Conservation (phyloP, 1,284 basidiomycete genomes). For the Ustilago sp. region DNA sequence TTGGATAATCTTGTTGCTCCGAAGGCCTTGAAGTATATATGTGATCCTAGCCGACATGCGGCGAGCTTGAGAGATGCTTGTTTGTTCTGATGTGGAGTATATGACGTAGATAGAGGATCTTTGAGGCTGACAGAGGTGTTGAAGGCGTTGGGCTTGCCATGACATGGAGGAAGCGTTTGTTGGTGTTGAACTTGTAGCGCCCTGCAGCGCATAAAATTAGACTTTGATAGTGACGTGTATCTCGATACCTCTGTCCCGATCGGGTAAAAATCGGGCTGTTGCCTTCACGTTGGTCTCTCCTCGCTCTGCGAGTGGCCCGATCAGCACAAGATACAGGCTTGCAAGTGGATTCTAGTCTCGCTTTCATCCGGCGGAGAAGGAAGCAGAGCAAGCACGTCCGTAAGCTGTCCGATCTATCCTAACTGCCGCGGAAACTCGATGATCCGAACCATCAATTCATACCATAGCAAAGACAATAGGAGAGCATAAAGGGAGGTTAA, state of each 20-base stretch:
- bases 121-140: background rate
- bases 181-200: conserved; percentile 3
- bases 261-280: background rate
- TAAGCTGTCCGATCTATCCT: background rate
- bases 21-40: background rate
- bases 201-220: conserved; percentile 3
- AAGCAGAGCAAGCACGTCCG: background rate
- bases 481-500: no score
- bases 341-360: no score
- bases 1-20: background rate
- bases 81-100: background rate
- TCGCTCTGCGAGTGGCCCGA: no score
- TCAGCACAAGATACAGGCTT: no score
- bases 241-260: background rate
- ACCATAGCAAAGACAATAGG: no score
- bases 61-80: background rate
- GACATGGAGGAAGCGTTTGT: background rate
- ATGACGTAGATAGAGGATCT: background rate
- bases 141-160: background rate
- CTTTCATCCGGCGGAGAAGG: background rate
- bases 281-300: no score
- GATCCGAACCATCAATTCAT: no score
- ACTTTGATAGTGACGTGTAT: background rate
- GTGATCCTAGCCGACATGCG: background rate
- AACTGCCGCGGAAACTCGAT: no score